These are phyloP conservation scores for Glarea lozoyensis DNA, from an alignment of 495 filamentous ascomycete genomes.

Conservation along the genomic window DNA sequence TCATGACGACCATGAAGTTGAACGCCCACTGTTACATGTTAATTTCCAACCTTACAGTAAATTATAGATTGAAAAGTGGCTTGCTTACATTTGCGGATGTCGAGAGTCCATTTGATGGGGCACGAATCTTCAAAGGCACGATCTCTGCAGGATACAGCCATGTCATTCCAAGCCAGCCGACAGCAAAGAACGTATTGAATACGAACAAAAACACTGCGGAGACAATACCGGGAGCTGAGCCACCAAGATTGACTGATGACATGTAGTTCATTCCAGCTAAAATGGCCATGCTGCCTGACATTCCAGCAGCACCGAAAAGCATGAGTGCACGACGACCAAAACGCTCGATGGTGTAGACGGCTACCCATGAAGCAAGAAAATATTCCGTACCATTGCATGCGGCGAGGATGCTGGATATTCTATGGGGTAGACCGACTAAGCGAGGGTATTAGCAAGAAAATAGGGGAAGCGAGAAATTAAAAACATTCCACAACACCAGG, in stretches of 20 bases:
- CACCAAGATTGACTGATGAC: constrained; percentile 24
- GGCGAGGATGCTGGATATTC: constrained; percentile 61
- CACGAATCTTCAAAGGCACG: constrained; percentile 62
- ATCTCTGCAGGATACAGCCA: constrained; percentile 68
- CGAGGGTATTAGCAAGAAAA: no score
- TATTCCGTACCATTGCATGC: constrained; percentile 69
- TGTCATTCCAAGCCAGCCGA: constrained; percentile 72
- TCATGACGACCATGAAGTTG: constrained; percentile 58
- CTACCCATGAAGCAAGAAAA: constrained; percentile 63
- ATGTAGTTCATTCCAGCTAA: constrained; percentile 39
- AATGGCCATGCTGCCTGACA: constrained; percentile 58
- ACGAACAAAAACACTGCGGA: constrained; percentile 56
- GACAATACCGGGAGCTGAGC: constrained; percentile 25
- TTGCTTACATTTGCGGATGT: constrained; percentile 50
- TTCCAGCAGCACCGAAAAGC: constrained; percentile 62
- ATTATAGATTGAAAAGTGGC: no score
- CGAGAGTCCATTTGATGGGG: constrained; percentile 62
- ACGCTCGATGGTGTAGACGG: constrained; percentile 61
- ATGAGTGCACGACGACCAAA: constrained; percentile 64
- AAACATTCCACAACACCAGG: no score
- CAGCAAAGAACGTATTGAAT: constrained; percentile 69
- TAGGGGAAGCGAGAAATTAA: no score
- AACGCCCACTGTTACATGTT: no score
- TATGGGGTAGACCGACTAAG: constrained; percentile 36
- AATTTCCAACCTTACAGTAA: no score